Base-by-base conservation (phyloP, 768 basidiomycete species). In the Phallus indusiatus region DNA sequence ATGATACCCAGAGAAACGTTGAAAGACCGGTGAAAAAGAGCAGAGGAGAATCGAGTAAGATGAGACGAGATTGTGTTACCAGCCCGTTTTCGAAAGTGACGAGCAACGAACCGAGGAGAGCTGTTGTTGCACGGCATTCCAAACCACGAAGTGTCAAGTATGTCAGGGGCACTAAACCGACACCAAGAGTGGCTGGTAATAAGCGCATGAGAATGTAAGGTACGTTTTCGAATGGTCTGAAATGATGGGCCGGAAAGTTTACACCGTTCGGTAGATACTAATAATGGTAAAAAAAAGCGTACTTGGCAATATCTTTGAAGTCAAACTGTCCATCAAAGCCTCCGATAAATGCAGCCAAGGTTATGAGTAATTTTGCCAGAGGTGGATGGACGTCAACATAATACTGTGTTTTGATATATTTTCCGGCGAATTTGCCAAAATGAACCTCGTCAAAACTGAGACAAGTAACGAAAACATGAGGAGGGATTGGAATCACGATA, bases 241-340 rank as follows among this genome's bases (percentile, higher is more conserved):
- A 22, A n/a, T 51, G 28, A 56, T 12, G 14, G 21, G 10, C 22
- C 35, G 60, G 34, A 34, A 55, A 36, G 55, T 64, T n/a, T 57
- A 42, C 7, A 59, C n/a, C 47, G 49, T 12, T 34, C 18, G 33
- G 47, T 0, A 18, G 7, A 7, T 11, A 20, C 47, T 21, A 22
- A 1, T 28, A 36, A 28, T 3, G 7, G 7, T 7, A 28, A 28
- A 28, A 28, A 28, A 36, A 54, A 0, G 62, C 65, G 77, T 67
- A 94, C 94, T 94, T 94, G 77, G 84, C 94, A 63, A 98, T 98
- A 55, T 97, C 94, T 69, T 95, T 91, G 71, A 98, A 99, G 70
- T 97, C 95, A 70, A 98, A 98, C 24, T 88, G 76, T 0, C 96
- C 96, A 64, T 95, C 80, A 65, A 88, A 99, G 18, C 96, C 91